Evolutionary conservation across 2,329 filamentous ascomycete species (phyloP).

Genomic region (Coniochaeta pulveracea): DNA sequence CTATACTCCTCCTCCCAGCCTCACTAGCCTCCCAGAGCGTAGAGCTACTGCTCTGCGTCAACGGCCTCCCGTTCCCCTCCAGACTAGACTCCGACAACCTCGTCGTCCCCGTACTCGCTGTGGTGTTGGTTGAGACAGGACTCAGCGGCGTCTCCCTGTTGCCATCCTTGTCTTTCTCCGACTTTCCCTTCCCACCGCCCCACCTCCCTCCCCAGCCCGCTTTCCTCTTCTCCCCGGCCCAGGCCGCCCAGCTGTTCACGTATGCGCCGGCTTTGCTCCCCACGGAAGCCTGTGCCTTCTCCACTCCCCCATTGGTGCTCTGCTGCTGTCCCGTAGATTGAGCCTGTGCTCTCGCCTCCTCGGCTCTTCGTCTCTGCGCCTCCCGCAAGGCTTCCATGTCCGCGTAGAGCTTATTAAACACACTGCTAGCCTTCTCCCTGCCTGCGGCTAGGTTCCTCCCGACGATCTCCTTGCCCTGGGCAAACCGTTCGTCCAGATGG

Average conservation of each 20-base stretch:
- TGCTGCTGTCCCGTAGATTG: constrained; percentile 6
- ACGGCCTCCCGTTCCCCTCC: no score
- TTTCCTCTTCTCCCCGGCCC: constrained; percentile 62
- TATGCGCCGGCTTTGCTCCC: constrained; percentile 49
- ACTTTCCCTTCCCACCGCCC: no score
- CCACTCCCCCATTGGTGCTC: constrained; percentile 12
- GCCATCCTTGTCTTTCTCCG: constrained; percentile 8
- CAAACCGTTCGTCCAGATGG: constrained; percentile 83
- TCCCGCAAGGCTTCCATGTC: constrained; percentile 79
- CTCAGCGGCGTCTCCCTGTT: no score
- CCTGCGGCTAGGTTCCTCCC: constrained; percentile 85
- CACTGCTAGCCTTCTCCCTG: constrained; percentile 74
- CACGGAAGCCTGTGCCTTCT: constrained; percentile 35
- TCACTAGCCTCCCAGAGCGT: no score
- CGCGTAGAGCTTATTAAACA: constrained; percentile 80
- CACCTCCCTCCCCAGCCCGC: constrained; percentile 23
- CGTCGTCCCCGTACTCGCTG: no score
- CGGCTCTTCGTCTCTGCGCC: constrained; percentile 52
- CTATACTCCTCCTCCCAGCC: no score
- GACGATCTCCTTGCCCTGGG: constrained; percentile 71
- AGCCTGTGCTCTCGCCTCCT: constrained; percentile 32
- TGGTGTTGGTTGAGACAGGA: no score
- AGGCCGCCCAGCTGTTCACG: constrained; percentile 57
- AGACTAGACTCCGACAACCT: no score
- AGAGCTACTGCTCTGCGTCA: no score